Evolutionary conservation across 225 moss, liverwort and hornwort genomes (phyloP).

Genomic region (Physcomitrium patens): DNA sequence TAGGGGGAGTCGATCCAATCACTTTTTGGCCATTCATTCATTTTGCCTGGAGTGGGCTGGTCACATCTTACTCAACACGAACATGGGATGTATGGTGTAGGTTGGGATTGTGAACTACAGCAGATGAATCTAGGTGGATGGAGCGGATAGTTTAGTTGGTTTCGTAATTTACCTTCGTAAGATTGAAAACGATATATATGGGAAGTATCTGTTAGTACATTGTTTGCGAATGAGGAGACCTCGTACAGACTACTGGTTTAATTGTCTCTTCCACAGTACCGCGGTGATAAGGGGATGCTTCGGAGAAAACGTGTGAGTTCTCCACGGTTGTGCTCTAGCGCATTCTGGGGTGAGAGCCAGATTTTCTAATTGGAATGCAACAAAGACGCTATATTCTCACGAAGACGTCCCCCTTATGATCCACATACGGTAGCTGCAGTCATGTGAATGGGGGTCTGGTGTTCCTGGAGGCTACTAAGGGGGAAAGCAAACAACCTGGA

Average conservation of each 20-base stretch:
- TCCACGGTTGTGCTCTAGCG: conserved; percentile 61
- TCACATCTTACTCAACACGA: conserved; percentile 38
- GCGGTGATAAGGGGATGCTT: conserved; percentile 63
- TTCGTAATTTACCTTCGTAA: conserved; percentile 34
- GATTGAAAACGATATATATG: conserved; percentile 34
- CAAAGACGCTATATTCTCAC: conserved; percentile 43
- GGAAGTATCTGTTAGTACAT: conserved; percentile 46
- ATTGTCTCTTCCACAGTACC: conserved; percentile 55
- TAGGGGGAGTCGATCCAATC: conserved; percentile 66
- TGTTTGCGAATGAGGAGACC: conserved; percentile 19
- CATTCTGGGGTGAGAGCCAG: conserved; percentile 60
- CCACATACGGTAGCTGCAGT: conserved; percentile 65
- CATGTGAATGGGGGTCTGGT: conserved; percentile 56
- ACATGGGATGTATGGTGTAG: conserved; percentile 56
- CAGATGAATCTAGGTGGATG: conserved; percentile 40
- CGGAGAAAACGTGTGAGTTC: conserved; percentile 64
- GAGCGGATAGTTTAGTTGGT: conserved; percentile 46
- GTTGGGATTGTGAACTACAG: conserved; percentile 36
- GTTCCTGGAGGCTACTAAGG: conserved; percentile 73
- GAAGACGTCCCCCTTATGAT: conserved; percentile 63
- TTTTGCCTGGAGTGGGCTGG: conserved; percentile 54
- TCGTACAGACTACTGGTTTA: too few species aligned
- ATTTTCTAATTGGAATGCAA: conserved; percentile 52
- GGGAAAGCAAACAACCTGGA: conserved; percentile 52
- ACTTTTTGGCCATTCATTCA: conserved; percentile 56